Conservation (phyloP, 768 basidiomycete species). For the Hericium erinaceus region DNA sequence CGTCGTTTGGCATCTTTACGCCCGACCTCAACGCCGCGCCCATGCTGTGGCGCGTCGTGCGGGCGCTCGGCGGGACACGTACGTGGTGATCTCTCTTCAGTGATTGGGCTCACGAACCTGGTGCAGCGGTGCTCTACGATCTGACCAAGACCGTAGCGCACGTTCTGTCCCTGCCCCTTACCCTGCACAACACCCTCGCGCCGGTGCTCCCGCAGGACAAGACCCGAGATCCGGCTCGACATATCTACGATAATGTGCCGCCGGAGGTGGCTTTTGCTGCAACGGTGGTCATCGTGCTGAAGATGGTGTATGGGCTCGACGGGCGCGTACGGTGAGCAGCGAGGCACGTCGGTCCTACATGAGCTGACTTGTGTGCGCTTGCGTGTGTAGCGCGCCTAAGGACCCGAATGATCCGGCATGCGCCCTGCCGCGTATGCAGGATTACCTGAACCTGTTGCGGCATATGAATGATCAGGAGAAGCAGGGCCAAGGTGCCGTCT, state of each 20-base stretch:
- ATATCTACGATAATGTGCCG: constrained; percentile 55
- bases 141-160: constrained; percentile 52
- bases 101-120: constrained; percentile 8
- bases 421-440: constrained; percentile 9
- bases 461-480: constrained; percentile 1
- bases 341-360: neutral
- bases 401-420: constrained; percentile 9
- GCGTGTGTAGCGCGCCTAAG: constrained; percentile 23
- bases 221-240: constrained; percentile 31
- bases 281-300: constrained; percentile 59
- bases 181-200: constrained; percentile 46
- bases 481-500: constrained; percentile 3
- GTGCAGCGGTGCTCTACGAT: constrained; percentile 52
- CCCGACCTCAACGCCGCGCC: constrained; percentile 73
- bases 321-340: constrained; percentile 44
- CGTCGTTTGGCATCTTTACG: constrained; percentile 46
- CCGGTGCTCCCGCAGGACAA: constrained; percentile 29
- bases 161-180: constrained; percentile 49
- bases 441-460: constrained; percentile 8
- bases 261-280: constrained; percentile 58
- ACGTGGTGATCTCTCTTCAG: constrained; percentile 22
- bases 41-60: constrained; percentile 68
- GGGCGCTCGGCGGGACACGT: constrained; percentile 68
- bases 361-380: neutral
- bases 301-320: constrained; percentile 82